Evolutionary conservation across 2,329 filamentous ascomycete genomes (phyloP), one percentile per base, ranked within the genome.

Genomic region (Rutstroemia sp.): DNA sequence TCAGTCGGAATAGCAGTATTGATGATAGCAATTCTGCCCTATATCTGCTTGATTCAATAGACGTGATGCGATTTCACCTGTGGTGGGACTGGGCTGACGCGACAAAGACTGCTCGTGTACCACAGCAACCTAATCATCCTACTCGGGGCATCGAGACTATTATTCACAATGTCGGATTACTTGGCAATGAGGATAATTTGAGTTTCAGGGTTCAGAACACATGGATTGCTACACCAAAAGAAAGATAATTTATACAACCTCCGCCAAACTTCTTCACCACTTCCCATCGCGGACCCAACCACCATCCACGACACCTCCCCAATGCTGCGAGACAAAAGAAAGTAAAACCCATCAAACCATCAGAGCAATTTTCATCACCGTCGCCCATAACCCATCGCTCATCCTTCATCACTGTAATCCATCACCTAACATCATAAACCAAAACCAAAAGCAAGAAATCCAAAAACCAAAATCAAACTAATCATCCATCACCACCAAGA

Each of bases 211-310:
- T 51, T 45, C 8, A 30, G 51, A 51, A 45, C 27, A 51, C 47
- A 51, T 56, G 53, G 19, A 56, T 51, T 56, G 53, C 39, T 51
- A 38, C 17, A 14, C 34, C 47, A 51, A 27, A 44, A 56, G 27
- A 56, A 38, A 56, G 53, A 56, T 45, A 55, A 50, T 51, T 12
- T 34, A 37, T 38, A 56, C 53, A 56, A 45, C 47, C 34, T 44
- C 47, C 46, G 42, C 53, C 53, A 51, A 42, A 2, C 37, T 19
- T 21, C 23, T 34, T 17, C 17, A 4, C 44, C 16, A 19, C 14
- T 39, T 17, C 46, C 27, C 14, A 55, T 9, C 9, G 50, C 27
- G 25, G 39, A 25, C 25, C 21, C 8, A 42, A n/a, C 19, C 34
- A 21, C 38, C 51, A 54, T 17, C 30, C 23, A 49, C 14, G 39